Conservation (phyloP, 805 yeast genomes). For the Wickerhamomyces pijperi region DNA sequence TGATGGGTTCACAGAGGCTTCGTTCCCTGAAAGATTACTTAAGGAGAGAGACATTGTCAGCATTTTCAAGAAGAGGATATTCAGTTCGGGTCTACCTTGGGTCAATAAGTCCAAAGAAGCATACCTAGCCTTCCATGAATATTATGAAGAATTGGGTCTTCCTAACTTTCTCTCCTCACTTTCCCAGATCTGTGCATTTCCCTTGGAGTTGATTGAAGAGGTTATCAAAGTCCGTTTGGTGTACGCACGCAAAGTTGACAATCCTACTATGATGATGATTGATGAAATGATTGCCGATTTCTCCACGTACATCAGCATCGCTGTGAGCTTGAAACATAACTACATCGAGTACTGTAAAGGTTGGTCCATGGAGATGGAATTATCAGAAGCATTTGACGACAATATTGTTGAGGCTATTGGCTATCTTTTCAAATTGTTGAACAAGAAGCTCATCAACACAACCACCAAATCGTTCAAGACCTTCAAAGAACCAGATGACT, state of each 20-base stretch:
- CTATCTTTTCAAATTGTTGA: conserved; percentile 58
- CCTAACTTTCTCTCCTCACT: conserved; percentile 63
- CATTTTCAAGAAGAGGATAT: conserved; percentile 59
- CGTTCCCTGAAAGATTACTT: conserved; percentile 74
- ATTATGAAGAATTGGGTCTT: conserved; percentile 56
- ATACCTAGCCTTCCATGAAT: conserved; percentile 46
- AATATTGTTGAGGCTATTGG: conserved; percentile 64
- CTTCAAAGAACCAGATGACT: conserved; percentile 83
- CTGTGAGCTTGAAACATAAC: conserved; percentile 63
- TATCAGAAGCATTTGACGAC: conserved; percentile 54
- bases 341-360: conserved; percentile 45
- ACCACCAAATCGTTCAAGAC: conserved; percentile 66
- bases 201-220: conserved; percentile 70
- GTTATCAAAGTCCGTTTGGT: conserved; percentile 60
- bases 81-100: conserved; percentile 68
- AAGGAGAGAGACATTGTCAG: conserved; percentile 70
- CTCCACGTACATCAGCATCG: conserved; percentile 61
- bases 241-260: conserved; percentile 67
- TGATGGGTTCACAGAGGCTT: conserved; percentile 41
- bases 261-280: conserved; percentile 91
- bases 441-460: conserved; percentile 69
- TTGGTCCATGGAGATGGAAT: conserved; percentile 61
- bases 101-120: conserved; percentile 71
- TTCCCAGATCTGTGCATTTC: conserved; percentile 59
- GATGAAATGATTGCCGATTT: conserved; percentile 89